phyloP scores from a whole-genome alignment of 148 eudicot species.

The Diospyros lotus region DNA sequence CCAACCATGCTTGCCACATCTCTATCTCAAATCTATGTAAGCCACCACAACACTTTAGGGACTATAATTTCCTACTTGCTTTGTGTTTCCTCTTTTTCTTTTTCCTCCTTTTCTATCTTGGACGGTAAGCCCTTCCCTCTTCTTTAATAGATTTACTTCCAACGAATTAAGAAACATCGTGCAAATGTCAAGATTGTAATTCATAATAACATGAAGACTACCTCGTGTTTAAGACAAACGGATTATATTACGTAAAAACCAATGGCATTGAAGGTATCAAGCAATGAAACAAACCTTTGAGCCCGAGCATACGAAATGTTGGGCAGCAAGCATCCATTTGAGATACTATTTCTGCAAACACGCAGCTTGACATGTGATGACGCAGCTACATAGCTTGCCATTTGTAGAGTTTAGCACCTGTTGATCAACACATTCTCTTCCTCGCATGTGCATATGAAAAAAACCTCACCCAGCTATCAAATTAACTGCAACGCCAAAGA shows the following conservation, averaged over 20 bases:
- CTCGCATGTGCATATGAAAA: constrained; percentile 2
- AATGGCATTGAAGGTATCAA: background rate
- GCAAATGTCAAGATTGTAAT: background rate
- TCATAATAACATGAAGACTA: background rate
- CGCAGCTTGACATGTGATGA: constrained; percentile 38
- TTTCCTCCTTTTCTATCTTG: too few relatives aligned
- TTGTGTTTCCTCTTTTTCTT: too few relatives aligned
- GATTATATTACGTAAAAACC: background rate
- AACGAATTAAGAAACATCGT: background rate
- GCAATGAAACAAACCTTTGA: constrained; percentile 22
- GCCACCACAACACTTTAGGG: too few relatives aligned
- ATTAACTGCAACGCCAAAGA: background rate
- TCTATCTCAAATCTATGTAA: too few relatives aligned
- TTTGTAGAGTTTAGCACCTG: constrained; percentile 16
- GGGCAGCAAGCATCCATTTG: constrained; percentile 23
- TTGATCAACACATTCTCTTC: constrained; percentile 29
- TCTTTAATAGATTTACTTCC: background rate
- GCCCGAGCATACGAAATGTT: constrained; percentile 8
- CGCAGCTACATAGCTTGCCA: constrained; percentile 52
- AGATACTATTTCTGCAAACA: constrained; percentile 15
- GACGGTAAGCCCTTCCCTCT: background rate
- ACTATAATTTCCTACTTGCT: too few relatives aligned
- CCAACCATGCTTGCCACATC: too few relatives aligned
- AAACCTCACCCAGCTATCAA: background rate
- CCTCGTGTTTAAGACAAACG: background rate